Evolutionary conservation across 306 rosid species (phyloP), one percentile per base, ranked within the genome.

Genomic region (Citrullus mucosospermus): DNA sequence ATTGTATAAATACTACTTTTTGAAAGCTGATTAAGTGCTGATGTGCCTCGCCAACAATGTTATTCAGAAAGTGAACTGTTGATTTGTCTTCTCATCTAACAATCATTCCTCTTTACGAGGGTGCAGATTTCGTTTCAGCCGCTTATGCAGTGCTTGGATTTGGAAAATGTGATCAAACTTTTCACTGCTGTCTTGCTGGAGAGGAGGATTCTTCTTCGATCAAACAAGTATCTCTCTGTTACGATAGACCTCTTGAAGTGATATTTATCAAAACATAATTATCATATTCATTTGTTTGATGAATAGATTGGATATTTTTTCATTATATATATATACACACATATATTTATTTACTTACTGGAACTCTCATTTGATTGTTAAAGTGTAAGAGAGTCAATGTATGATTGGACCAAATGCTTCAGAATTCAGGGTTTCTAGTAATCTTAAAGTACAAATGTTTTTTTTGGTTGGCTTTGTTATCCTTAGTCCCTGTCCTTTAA

Each of bases 121-220:
- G 85, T 85, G 87, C 93, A 95, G 98, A 90, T 95, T 88, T 92
- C 99, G 39, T 92, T 95, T 86, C 99, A 91, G 87, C 98, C 99
- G 38, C 87, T 95, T 83, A 93, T 90, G 61, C 99, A 95, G 87
- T 92, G 98, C 87, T 82, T 95, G 85, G 99, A 92, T 78, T 93
- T 92, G 81, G 97, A 95, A 86, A 90, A 95, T 85, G 84, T 95
- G 60, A 85, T 92, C 80, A 88, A 76, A 80, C 96, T 95, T 79
- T 95, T 95, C 79, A 91, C 97, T 16, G 93, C 99, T 2, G 98
- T 95, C 81, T 87, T 95, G 89, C 97, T 95, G 87, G 99, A 95
- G 85, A 85, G 99, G 87, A 95, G 98, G 86, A 88, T 95, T 86
- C 88, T 95, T 81, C 84, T 95, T 78, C 97, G 97, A 76, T 96